Conservation (phyloP, 2,329 filamentous ascomycete genomes). For the Drechslera avenae region DNA sequence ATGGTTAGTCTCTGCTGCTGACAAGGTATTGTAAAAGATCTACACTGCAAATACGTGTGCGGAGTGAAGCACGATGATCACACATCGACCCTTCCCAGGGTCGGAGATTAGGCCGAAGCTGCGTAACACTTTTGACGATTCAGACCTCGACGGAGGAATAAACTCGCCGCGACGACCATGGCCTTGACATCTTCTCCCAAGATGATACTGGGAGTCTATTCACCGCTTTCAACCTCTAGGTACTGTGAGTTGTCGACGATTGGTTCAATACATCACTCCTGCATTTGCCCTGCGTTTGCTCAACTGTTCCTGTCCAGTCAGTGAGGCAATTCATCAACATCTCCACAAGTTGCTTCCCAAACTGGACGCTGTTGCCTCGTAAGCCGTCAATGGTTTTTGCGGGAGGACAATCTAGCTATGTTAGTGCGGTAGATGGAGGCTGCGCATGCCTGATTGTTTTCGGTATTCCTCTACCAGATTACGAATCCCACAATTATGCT, state of each 20-base stretch:
- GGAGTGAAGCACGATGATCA: not conserved
- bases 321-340: not conserved
- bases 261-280: constrained; percentile 3
- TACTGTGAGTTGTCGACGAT: not conserved
- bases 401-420: too few relatives aligned
- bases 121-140: too few relatives aligned
- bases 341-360: too few relatives aligned
- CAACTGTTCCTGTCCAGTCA: not conserved
- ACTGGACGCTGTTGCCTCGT: too few relatives aligned
- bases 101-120: not conserved
- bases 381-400: too few relatives aligned
- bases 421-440: too few relatives aligned
- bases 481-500: too few relatives aligned
- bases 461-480: too few relatives aligned
- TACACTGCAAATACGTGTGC: not conserved
- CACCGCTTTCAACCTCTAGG: not conserved
- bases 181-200: not conserved
- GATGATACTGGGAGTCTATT: not conserved
- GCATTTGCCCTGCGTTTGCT: not conserved
- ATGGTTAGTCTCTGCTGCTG: constrained; percentile 37
- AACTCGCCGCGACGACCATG: not conserved
- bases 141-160: not conserved
- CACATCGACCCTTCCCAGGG: not conserved
- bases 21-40: constrained; percentile 35
- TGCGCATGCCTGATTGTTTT: too few relatives aligned